A percentile compares a stretch with the other conserved stretches of the same genome.
Evolutionary conservation across 805 yeast species (phyloP).

Genomic region (Saccharomyces paradoxus): DNA sequence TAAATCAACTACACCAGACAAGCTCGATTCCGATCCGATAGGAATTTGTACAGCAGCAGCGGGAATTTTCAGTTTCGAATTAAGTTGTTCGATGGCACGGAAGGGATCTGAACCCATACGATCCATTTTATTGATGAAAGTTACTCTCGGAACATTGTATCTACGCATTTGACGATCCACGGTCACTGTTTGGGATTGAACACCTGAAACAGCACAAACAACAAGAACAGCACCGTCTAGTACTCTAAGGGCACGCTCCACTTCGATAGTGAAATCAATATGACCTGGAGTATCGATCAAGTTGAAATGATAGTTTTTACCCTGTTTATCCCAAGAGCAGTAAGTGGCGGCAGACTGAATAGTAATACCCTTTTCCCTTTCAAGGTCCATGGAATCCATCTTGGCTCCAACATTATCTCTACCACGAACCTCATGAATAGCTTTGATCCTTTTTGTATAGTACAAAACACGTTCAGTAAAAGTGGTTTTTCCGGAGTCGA

Average conservation of each 20-base stretch:
- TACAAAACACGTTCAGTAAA: slow-evolving; percentile 94
- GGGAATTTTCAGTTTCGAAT: slow-evolving; percentile 76
- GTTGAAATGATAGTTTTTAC: slow-evolving; percentile 71
- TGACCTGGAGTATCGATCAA: slow-evolving; percentile 98
- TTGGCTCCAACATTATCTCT: slow-evolving; percentile 97
- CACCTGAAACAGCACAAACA: slow-evolving; percentile 97
- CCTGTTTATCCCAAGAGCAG: slow-evolving; percentile 86
- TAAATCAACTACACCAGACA: slow-evolving; percentile 85
- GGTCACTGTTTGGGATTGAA: slow-evolving; percentile 96
- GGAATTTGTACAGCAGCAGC: slow-evolving; percentile 99
- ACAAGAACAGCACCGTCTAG: slow-evolving; percentile 97
- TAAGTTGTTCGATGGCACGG: slow-evolving; percentile 86
- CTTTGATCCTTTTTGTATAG: slow-evolving; percentile 94
- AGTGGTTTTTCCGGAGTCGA: slow-evolving; percentile 96
- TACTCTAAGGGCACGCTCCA: slow-evolving; percentile 96
- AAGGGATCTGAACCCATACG: slow-evolving; percentile 99
- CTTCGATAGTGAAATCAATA: slow-evolving; percentile 97
- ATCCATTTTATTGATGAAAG: slow-evolving; percentile 97
- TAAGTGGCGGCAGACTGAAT: slow-evolving; percentile 98
- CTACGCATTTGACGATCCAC: slow-evolving; percentile 99
- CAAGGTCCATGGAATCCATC: slow-evolving; percentile 98
- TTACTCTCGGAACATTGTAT: slow-evolving; percentile 92
- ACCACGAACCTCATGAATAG: slow-evolving; percentile 94
- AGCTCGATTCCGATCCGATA: slow-evolving; percentile 81
- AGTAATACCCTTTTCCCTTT: slow-evolving; percentile 97